These are phyloP conservation scores for Neopestalotiopsis sp. DNA, from an alignment of 2,329 filamentous ascomycete genomes.

Conservation along the genomic window DNA sequence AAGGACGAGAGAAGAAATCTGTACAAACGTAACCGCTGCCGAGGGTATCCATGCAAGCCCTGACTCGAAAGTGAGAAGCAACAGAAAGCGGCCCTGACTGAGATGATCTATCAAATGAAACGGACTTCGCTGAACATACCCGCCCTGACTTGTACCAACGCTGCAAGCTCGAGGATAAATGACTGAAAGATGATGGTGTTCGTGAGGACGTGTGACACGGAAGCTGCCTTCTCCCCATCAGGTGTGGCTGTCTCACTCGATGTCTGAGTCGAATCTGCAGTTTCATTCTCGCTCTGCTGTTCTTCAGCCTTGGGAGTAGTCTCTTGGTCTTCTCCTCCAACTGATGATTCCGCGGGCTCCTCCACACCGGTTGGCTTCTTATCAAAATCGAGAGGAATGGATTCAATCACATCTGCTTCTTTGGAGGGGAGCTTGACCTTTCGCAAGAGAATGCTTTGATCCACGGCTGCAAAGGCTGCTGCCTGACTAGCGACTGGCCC, in stretches of 20 bases:
- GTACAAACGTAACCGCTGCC: background rate
- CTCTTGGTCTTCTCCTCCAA: slow-evolving; percentile 18
- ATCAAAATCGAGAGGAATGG: slow-evolving; percentile 55
- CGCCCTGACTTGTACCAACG: slow-evolving; percentile 75
- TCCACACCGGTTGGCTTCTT: slow-evolving; percentile 33
- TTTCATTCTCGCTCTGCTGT: slow-evolving; percentile 25
- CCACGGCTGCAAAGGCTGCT: slow-evolving; percentile 67
- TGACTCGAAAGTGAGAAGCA: background rate
- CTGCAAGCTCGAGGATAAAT: slow-evolving; percentile 78
- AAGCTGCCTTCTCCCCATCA: slow-evolving; percentile 54
- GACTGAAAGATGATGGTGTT: slow-evolving; percentile 82
- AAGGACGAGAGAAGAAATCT: background rate
- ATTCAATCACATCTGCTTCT: slow-evolving; percentile 38
- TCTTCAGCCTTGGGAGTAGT: slow-evolving; percentile 27
- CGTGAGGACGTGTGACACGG: slow-evolving; percentile 79
- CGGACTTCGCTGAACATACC: slow-evolving; percentile 79
- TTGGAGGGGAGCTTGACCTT: slow-evolving; percentile 55
- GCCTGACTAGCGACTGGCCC: slow-evolving; percentile 54
- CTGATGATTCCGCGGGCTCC: slow-evolving; percentile 29
- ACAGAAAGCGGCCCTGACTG: slow-evolving; percentile 11
- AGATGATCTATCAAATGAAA: slow-evolving; percentile 49
- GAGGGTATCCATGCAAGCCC: slow-evolving; percentile 1
- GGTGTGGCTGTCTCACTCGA: slow-evolving; percentile 29
- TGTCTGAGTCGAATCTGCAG: slow-evolving; percentile 26
- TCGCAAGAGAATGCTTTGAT: slow-evolving; percentile 65